Conservation (phyloP, 1,139 yeast genomes). For the Protomyces pachydermus region DNA sequence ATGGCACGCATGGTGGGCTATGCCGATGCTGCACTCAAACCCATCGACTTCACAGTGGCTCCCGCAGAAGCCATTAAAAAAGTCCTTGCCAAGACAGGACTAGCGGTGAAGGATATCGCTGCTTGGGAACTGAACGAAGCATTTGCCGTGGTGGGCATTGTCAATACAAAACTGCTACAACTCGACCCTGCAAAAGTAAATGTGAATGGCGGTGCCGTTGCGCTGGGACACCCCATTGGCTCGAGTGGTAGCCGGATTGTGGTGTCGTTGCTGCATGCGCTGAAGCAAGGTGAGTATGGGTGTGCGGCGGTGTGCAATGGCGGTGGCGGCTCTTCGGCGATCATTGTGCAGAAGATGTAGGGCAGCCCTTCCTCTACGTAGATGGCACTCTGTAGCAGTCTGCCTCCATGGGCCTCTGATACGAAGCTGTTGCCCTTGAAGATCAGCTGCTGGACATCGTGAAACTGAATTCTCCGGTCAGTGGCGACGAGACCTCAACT, state of each 20-base stretch:
- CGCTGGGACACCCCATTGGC: conserved; percentile 92
- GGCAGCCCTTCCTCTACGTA: no score
- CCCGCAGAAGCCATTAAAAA: conserved; percentile 88
- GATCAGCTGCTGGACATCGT: no score
- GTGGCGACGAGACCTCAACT: no score
- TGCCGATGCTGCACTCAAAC: conserved; percentile 93
- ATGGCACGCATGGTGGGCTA: conserved; percentile 76
- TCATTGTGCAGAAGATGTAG: conserved; percentile 55
- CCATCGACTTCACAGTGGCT: conserved; percentile 88
- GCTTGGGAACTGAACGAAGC: conserved; percentile 91
- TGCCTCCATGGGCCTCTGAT: no score
- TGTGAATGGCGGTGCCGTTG: conserved; percentile 94
- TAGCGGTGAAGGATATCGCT: conserved; percentile 47
- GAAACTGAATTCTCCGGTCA: no score
- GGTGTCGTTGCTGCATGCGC: conserved; percentile 68
- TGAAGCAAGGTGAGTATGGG: conserved; percentile 81
- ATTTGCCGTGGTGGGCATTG: conserved; percentile 84
- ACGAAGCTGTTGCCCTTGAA: no score
- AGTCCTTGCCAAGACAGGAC: conserved; percentile 60
- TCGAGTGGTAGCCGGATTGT: conserved; percentile 91
- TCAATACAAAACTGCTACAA: conserved; percentile 62
- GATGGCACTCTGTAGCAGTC: no score
- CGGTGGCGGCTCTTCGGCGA: conserved; percentile 96
- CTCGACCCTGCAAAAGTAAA: conserved; percentile 68
- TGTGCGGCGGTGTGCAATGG: conserved; percentile 94